Evolutionary conservation across 192 early-diverging fungal species (phyloP), one percentile per base, ranked within the genome.

Genomic region (Coemansia sp.): DNA sequence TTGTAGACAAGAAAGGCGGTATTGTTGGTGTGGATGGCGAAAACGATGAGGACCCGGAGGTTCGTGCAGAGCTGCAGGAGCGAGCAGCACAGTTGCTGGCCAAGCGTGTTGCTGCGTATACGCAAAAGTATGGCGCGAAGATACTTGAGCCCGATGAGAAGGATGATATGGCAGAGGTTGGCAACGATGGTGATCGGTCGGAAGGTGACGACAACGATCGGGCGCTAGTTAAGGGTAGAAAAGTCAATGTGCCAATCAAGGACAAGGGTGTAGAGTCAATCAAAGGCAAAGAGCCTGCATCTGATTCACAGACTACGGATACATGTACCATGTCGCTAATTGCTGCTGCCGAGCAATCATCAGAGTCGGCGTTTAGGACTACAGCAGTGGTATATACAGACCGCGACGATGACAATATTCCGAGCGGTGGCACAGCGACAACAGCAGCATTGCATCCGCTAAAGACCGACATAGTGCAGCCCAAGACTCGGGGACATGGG

Each of bases 101-200:
- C 67, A 73, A 64, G 53, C 70, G 66, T 10, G 70, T 79, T 3
- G 66, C 62, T 25, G 20, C 56, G 56, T 79, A 67, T 53, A 79
- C 73, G 64, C 76, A 56, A 50, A 57, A 70, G 58, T 79, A 64
- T 46, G 71, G 76, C 36, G 23, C 57, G 0, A 61, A 79, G 21
- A 46, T 79, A 56, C 62, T 44, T 9, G 38, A 28, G 8, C 58
- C 71, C n/a, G 46, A 28, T 17, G 44, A 52, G 3, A 24, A 15
- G 4, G n/a, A 14, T 18, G 46, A 48, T 48, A 7, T 18, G 18
- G 15, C 18, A 18, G 46, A n/a, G 14, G 5, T n/a, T n/a, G 42
- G 42, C 12, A n/a, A 44, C 42, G n/a, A 44, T 15, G 42, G n/a
- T n/a, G 42, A 44, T 44, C 28, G 28, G 28, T 31, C 28, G 28